Base-by-base conservation (phyloP, 345 rosid genomes). In the Orychophragmus violaceus region DNA sequence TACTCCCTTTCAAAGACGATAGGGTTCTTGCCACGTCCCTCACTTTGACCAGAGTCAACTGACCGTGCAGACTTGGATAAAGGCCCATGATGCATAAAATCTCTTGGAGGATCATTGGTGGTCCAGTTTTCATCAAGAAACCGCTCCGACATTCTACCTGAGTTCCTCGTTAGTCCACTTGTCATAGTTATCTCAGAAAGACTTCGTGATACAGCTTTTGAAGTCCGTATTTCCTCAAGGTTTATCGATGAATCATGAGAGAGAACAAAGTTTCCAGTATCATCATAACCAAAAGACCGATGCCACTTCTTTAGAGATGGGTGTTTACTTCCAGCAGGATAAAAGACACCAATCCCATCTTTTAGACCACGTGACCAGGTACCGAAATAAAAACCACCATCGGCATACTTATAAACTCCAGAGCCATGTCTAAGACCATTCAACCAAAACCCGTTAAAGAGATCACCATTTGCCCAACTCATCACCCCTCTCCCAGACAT, bases 401-500 rank as follows among this genome's bases (percentile, higher is more conserved):
- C 92, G 0, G 81, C 79, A 72, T 72, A 93, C 68, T 78, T 85
- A 74, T 93, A 90, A 68, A 87, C 77, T 32, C 98, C 98, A 32
- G 90, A 86, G 25, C 97, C 97, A 64, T 93, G 85, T 70, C 86
- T 83, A 32, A 78, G 67, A 28, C 94, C 97, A 76, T 90, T 88
- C 67, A 77, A 62, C 98, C 98, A 93, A 81, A 69, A 76, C 13
- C 98, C 98, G 35, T 88, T 80, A 39, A 77, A 93, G 21, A 84
- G 51, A 75, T 93, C 98, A 45, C 98, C 94, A 44, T 81, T 86
- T 22, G 21, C 81, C 98, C 98, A 93, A 73, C 83, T 85, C 97
- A 93, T 90, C 53, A 85, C 79, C 51, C 98, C 98, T 81, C 87
- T 82, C 5, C 97, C 98, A 68, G 77, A 75, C 96, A 93, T 86